These are phyloP conservation scores for Cyberlindnera maritima DNA, from an alignment of 805 yeast species.

Conservation along the genomic window DNA sequence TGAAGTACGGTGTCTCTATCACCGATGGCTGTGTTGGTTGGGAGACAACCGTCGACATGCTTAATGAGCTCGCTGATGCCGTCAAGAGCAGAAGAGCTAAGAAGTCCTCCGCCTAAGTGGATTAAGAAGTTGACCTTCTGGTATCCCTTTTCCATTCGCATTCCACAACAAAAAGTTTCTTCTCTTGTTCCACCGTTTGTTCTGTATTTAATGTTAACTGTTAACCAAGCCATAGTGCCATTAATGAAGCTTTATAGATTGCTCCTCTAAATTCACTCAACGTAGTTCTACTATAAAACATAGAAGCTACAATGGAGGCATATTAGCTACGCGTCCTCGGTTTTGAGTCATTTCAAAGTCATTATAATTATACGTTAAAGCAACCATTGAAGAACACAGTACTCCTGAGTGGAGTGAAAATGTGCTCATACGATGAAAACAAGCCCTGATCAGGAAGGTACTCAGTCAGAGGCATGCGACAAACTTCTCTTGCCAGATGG, in stretches of 20 bases:
- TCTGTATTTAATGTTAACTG: too few species aligned
- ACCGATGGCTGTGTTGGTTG: slow-evolving; percentile 96
- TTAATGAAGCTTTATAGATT: too few species aligned
- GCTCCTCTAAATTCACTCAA: too few species aligned
- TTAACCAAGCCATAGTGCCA: too few species aligned
- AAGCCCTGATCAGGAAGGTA: too few species aligned
- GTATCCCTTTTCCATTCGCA: too few species aligned
- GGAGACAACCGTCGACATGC: slow-evolving; percentile 83
- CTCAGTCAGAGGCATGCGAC: background rate
- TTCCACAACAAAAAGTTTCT: too few species aligned
- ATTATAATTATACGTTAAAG: too few species aligned
- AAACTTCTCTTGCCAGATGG: slow-evolving; percentile 4
- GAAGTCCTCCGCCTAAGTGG: slow-evolving; percentile 14
- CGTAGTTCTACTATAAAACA: too few species aligned
- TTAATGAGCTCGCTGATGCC: slow-evolving; percentile 75
- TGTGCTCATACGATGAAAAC: too few species aligned
- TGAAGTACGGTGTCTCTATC: slow-evolving; percentile 93
- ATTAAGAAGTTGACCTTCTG: background rate
- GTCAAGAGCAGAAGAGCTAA: slow-evolving; percentile 73
- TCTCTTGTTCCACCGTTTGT: too few species aligned
- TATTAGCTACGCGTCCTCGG: background rate
- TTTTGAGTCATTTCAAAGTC: background rate
- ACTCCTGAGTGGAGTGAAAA: background rate
- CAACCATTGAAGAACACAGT: background rate
- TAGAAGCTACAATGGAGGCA: too few species aligned